Base-by-base conservation (phyloP, 1,284 basidiomycete species). In the Malassezia psittaci region DNA sequence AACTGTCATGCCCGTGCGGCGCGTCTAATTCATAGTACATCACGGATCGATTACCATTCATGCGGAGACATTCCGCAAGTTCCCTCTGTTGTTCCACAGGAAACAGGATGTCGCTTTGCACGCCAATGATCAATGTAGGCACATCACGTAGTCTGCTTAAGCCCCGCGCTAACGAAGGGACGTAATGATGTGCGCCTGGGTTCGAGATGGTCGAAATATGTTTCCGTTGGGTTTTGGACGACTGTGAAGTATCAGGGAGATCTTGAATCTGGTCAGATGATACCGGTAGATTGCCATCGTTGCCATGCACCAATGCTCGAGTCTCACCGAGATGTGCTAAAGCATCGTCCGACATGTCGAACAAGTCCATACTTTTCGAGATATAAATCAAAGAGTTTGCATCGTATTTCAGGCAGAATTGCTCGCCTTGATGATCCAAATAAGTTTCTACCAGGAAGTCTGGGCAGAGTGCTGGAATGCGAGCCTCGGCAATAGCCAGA, bases 401-500 rank as follows among this genome's bases (percentile, higher is more conserved):
- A 75, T 99, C 93, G 77, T 98, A 98, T 75, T 96, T 98, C 56
- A 96, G 80, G 75, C 93, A 98, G 79, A 98, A 99, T 69, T 90
- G 84, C 77, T 72, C 72, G 34, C 72, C 73, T 51, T 96, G 93
- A 76, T 96, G 90, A 75, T 98, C 94, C 54, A 99, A 83, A 74
- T 98, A 99, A 0, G 93, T 96, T 77, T 99, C 94, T 67, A 99
- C 98, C 48, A 96, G 80, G 76, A 96, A 98, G 75, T 99, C 94
- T 9, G 94, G 93, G 69, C 90, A 94, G 1, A 98, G 80, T 6
- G 76, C 77, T 0, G 39, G 87, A 32, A 68, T 66, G 10, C 62
- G 45, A 19, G 64, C 65, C 18, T 62, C 43, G n/a, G 59, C 51
- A 32, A 50, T 52, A 4, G 11, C 34, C 34, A 35, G 16, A 5